Evolutionary conservation across 768 basidiomycete species (phyloP).

Genomic region (Lentinula lateritia): DNA sequence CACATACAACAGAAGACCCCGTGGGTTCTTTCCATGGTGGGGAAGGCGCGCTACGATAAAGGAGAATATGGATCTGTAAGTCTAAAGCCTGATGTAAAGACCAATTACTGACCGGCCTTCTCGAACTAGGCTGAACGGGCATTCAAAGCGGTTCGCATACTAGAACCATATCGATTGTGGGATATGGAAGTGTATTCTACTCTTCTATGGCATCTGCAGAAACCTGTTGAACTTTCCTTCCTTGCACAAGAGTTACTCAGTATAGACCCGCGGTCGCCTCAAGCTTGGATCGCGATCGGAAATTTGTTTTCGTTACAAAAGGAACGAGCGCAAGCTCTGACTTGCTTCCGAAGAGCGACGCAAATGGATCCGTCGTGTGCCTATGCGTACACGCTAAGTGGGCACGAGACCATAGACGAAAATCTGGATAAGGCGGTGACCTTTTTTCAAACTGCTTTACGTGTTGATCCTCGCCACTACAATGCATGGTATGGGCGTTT

Average conservation of each 20-base stretch:
- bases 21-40: conserved; percentile 78
- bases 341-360: conserved; percentile 89
- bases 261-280: conserved; percentile 74
- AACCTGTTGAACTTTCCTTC: conserved; percentile 80
- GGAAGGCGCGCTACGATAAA: conserved; percentile 84
- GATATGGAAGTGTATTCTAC: conserved; percentile 98
- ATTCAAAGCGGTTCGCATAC: conserved; percentile 72
- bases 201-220: conserved; percentile 89
- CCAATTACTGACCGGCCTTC: conserved; percentile 10
- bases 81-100: conserved; percentile 16
- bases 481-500: conserved; percentile 83
- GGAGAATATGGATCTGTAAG: conserved; percentile 85
- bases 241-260: conserved; percentile 89
- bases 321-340: conserved; percentile 88
- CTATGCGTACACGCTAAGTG: conserved; percentile 94
- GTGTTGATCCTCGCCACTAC: conserved; percentile 90
- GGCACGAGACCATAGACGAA: conserved; percentile 95
- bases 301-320: conserved; percentile 95
- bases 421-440: conserved; percentile 88
- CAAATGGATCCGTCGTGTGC: conserved; percentile 88
- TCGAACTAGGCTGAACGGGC: conserved; percentile 78
- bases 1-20: conserved; percentile 66
- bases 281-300: conserved; percentile 95
- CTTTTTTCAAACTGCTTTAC: conserved; percentile 89
- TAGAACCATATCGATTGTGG: conserved; percentile 85